Base-by-base conservation (phyloP, 371 early-diverging fungal genomes). In the Coemansia sp. region DNA sequence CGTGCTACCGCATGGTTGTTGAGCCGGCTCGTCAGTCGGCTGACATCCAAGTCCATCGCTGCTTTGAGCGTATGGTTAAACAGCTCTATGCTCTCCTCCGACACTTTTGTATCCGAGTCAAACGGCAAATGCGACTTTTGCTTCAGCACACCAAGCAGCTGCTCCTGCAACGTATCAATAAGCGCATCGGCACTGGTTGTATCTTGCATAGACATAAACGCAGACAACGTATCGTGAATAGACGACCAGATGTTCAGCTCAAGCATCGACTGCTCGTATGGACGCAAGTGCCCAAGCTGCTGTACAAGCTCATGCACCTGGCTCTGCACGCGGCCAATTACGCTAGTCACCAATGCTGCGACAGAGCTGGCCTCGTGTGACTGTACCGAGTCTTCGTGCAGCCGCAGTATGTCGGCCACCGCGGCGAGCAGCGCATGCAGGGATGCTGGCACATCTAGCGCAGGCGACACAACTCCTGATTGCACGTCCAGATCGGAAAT, bases 221-320 rank as follows among this genome's bases (percentile, higher is more conserved):
- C 51, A 2, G 12, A 21, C 1, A 57, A 15, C 1, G 58, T 23
- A 13, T 51, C 51, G 3, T 36, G 56, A 4, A 66, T 32, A 1
- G 67, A 44, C 5, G 46, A 29, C 32, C 60, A 17, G 5, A 79
- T 32, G 24, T 80, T 80, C 36, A 70, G 74, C 61, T 66, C 63
- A 29, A 77, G 73, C 15, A 80, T 63, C 1, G 63, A 32, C 41
- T 63, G 66, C 41, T 80, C 80, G 40, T 80, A 79, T 2, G 21
- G 17, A 1, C 58, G 63, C 48, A 80, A 53, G n/a, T 36, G 19
- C 0, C 13, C 23, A 13, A 24, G 13, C n/a, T 48, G 28, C 17
- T 23, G 29, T 6, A 39, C n/a, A 3, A 44, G 26, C 12, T 26
- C 24, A 32, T 63, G 66, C 1, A 63, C 61, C 17, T 63, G 62